Evolutionary conservation across 306 rosid species (phyloP).

Genomic region (Astragalus membranaceus): DNA sequence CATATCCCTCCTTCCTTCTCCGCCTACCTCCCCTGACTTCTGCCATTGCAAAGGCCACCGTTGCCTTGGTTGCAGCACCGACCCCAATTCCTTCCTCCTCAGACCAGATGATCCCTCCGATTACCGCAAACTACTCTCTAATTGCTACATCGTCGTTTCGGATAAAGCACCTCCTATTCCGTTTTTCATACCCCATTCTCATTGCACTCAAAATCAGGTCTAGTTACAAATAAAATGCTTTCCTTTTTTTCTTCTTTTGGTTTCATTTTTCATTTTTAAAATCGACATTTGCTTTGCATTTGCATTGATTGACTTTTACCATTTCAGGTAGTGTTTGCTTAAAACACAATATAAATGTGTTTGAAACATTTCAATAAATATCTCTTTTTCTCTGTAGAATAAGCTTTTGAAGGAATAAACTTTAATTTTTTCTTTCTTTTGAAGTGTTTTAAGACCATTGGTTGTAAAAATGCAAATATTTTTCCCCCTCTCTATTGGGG

Average conservation of each 20-base stretch:
- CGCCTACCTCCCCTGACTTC: slow-evolving; percentile 13
- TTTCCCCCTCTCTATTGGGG: background rate
- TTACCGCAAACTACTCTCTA: slow-evolving; percentile 40
- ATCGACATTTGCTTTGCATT: too few relatives aligned
- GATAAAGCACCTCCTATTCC: slow-evolving; percentile 26
- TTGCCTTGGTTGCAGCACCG: slow-evolving; percentile 43
- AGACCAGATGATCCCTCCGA: slow-evolving; percentile 47
- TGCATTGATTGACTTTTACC: too few relatives aligned
- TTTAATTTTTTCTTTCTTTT: too few relatives aligned
- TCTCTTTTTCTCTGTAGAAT: too few relatives aligned
- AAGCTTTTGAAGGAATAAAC: too few relatives aligned
- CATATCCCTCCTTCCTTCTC: slow-evolving; percentile 43
- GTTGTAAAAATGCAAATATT: background rate
- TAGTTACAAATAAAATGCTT: background rate
- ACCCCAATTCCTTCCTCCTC: slow-evolving; percentile 36
- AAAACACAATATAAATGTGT: too few relatives aligned
- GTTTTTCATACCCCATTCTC: slow-evolving; percentile 21
- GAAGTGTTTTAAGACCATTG: background rate
- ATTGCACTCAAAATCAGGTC: slow-evolving; percentile 53
- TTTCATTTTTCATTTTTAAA: too few relatives aligned
- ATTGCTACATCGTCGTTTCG: slow-evolving; percentile 45
- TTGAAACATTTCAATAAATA: too few relatives aligned
- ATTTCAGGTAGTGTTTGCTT: too few relatives aligned
- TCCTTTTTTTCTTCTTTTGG: background rate
- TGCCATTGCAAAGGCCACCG: slow-evolving; percentile 39